phyloP scores from a whole-genome alignment of 2,329 filamentous ascomycete species.

The Lecanoromycetidae sp. region DNA sequence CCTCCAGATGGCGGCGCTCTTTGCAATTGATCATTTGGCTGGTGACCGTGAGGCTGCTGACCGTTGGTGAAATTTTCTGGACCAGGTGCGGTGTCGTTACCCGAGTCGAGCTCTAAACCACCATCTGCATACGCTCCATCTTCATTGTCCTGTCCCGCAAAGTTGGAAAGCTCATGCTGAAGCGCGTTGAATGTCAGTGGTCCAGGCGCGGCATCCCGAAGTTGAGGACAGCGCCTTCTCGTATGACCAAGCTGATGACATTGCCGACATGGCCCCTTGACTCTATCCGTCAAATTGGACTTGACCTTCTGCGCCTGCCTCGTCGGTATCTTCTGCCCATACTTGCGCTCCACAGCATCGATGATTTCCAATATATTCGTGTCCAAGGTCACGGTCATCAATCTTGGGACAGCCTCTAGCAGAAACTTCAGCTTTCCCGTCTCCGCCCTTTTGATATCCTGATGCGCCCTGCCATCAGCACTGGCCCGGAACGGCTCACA shows the following conservation, averaged over 20 bases:
- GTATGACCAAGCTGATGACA: conserved; percentile 17
- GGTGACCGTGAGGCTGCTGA: conserved; percentile 1
- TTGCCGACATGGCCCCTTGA: conserved; percentile 17
- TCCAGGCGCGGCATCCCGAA: conserved; percentile 2
- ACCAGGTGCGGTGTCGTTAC: background rate
- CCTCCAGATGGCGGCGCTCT: background rate
- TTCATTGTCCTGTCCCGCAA: conserved; percentile 2
- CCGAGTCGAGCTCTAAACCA: conserved; percentile 3
- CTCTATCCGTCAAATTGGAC: conserved; percentile 10
- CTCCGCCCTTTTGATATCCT: conserved; percentile 18
- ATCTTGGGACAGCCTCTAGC: conserved; percentile 16
- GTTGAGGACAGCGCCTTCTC: conserved; percentile 15
- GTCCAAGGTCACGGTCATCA: conserved; percentile 13
- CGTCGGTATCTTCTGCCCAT: conserved; percentile 17
- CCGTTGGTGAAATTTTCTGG: background rate
- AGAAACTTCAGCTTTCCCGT: conserved; percentile 19
- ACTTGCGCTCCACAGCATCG: conserved; percentile 15
- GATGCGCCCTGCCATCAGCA: conserved; percentile 11
- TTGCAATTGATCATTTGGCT: background rate
- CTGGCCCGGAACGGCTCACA: conserved; percentile 12
- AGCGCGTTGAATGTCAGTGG: conserved; percentile 5
- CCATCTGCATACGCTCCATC: conserved; percentile 10
- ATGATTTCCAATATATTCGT: conserved; percentile 16
- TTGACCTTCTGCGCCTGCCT: conserved; percentile 19
- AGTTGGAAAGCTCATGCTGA: background rate